A percentile compares a stretch with the other conserved stretches of the same genome.
phyloP scores from a whole-genome alignment of 2,329 filamentous ascomycete species.

The Fusarium dimerum region DNA sequence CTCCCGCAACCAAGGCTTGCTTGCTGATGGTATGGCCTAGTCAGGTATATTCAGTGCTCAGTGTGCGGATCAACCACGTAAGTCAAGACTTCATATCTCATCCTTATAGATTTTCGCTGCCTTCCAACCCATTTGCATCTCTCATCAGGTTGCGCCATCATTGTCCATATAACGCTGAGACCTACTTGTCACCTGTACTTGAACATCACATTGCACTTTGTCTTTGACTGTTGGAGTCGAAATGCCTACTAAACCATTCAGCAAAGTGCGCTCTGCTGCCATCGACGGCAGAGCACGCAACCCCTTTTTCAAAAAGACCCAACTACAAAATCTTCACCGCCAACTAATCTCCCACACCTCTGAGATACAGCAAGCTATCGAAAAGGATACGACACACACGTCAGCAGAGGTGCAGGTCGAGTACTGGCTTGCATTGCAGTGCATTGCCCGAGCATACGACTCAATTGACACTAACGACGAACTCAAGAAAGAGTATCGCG shows the following conservation, averaged over 20 bases:
- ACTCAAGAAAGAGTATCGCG: constrained; percentile 17
- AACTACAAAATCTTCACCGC: constrained; percentile 15
- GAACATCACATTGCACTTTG: no score
- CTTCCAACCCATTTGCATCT: no score
- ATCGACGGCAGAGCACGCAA: constrained; percentile 22
- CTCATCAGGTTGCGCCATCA: no score
- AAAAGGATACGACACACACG: constrained; percentile 16
- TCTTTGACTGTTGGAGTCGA: no score
- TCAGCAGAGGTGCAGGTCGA: constrained; percentile 21
- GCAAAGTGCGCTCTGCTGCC: constrained; percentile 17
- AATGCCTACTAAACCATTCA: constrained; percentile 17
- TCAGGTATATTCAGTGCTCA: no score
- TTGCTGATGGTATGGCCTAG: no score
- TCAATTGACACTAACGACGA: constrained; percentile 12
- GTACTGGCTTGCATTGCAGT: constrained; percentile 23
- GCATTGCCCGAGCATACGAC: constrained; percentile 12
- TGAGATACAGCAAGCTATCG: constrained; percentile 20
- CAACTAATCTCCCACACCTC: constrained; percentile 8
- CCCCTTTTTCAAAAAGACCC: constrained; percentile 22
- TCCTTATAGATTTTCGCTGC: no score
- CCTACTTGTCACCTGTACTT: no score
- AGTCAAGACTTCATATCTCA: no score
- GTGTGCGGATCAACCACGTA: no score
- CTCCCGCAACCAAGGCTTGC: no score
- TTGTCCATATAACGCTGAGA: no score